Evolutionary conservation across 1,284 basidiomycete genomes (phyloP).

Genomic region (Leccinum subrobustum): DNA sequence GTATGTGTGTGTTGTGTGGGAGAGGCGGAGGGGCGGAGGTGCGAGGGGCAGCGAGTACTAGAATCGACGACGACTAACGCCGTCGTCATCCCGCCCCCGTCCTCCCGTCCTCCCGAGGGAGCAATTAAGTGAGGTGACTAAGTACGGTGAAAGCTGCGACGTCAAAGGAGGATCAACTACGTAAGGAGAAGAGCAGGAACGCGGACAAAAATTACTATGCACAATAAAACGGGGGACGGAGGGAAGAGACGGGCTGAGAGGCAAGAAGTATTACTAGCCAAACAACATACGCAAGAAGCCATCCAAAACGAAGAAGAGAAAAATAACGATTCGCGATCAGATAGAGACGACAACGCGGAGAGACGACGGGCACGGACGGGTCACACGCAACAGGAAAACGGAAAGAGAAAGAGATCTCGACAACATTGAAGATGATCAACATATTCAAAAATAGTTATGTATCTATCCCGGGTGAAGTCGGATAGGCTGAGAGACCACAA

Average conservation of each 20-base stretch:
- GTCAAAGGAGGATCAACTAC: conserved; percentile 14
- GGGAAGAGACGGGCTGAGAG: conserved; percentile 1
- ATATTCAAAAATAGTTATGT: conserved; percentile 35
- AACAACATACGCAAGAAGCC: conserved; percentile 21
- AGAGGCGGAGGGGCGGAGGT: background rate
- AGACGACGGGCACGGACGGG: conserved; percentile 6
- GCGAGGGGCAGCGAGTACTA: background rate
- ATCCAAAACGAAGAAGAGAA: conserved; percentile 14
- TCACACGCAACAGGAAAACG: conserved; percentile 15
- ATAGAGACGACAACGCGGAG: conserved; percentile 10
- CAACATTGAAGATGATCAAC: conserved; percentile 35
- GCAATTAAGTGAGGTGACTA: conserved; percentile 26
- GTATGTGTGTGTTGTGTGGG: background rate
- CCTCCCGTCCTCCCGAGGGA: background rate
- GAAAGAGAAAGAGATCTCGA: conserved; percentile 11
- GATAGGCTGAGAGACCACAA: conserved; percentile 7
- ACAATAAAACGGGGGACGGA: conserved; percentile 20
- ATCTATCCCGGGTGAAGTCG: conserved; percentile 27
- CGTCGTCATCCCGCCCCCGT: conserved; percentile 9
- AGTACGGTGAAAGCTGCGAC: conserved; percentile 20
- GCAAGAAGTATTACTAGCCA: conserved; percentile 10
- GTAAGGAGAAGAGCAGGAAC: background rate
- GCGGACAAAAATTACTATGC: conserved; percentile 21
- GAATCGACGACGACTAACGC: conserved; percentile 12
- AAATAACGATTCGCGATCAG: conserved; percentile 1